Evolutionary conservation across 1,284 basidiomycete species (phyloP).

Genomic region (Mycena citricolor): DNA sequence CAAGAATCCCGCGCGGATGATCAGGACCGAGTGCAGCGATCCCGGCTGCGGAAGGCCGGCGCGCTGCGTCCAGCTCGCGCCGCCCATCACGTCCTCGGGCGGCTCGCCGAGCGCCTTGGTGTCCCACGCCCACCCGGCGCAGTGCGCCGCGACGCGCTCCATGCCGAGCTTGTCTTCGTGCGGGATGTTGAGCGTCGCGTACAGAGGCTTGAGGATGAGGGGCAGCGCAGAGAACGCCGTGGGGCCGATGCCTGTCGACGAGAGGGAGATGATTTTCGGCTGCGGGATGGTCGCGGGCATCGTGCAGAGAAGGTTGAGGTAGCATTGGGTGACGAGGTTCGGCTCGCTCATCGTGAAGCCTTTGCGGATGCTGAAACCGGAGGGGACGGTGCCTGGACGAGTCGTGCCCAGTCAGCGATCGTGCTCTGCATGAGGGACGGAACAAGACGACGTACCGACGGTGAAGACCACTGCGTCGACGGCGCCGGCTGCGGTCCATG

Average conservation of each 20-base stretch:
- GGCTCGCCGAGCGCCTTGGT: slow-evolving; percentile 26
- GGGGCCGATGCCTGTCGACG: slow-evolving; percentile 52
- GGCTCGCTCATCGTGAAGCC: slow-evolving; percentile 45
- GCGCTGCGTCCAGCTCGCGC: slow-evolving; percentile 38
- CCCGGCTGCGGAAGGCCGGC: slow-evolving; percentile 42
- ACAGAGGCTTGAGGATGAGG: slow-evolving; percentile 46
- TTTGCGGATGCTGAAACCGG: slow-evolving; percentile 39
- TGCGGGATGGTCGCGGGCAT: slow-evolving; percentile 37
- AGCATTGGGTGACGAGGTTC: slow-evolving; percentile 50
- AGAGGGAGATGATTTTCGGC: slow-evolving; percentile 53
- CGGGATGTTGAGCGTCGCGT: slow-evolving; percentile 41
- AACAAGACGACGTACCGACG: slow-evolving; percentile 37
- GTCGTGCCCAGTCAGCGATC: too few species aligned
- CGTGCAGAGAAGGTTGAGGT: slow-evolving; percentile 50
- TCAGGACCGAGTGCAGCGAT: slow-evolving; percentile 42
- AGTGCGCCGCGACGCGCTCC: slow-evolving; percentile 48
- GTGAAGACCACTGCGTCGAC: slow-evolving; percentile 36
- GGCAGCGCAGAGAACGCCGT: slow-evolving; percentile 48
- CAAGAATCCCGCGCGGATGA: slow-evolving; percentile 57
- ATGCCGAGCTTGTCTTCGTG: slow-evolving; percentile 60
- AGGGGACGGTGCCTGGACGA: too few species aligned
- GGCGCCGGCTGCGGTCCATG: slow-evolving; percentile 39
- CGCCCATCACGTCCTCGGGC: slow-evolving; percentile 39
- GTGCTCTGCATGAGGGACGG: slow-evolving; percentile 40
- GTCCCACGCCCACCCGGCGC: slow-evolving; percentile 38